Percentiles rank a stretch among this genome's conserved stretches.
Conservation (phyloP, 441 rosid genomes). For the Erysimum cheiri region DNA sequence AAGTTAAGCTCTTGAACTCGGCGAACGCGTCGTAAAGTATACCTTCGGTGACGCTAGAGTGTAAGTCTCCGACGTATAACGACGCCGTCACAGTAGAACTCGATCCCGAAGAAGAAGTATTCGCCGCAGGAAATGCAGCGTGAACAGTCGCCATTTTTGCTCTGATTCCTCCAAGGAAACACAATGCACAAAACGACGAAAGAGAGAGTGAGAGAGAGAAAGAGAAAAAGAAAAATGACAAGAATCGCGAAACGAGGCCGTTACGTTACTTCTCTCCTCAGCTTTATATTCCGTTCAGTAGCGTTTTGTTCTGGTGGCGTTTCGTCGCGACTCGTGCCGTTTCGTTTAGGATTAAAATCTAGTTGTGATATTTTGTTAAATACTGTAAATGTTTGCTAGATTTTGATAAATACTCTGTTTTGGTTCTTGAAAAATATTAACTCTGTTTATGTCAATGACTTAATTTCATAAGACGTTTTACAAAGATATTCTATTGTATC, state of each 20-base stretch:
- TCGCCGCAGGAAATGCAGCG: conserved; percentile 45
- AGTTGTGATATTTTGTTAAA: too few species aligned
- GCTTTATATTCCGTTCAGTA: conserved; percentile 21
- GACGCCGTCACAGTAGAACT: conserved; percentile 46
- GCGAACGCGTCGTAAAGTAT: conserved; percentile 59
- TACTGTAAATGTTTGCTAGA: too few species aligned
- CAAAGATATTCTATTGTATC: too few species aligned
- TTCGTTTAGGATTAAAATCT: conserved; percentile 1
- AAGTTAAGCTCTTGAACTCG: conserved; percentile 62
- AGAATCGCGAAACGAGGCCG: conserved; percentile 1
- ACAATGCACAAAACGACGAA: conserved; percentile 27
- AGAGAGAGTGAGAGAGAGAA: background rate
- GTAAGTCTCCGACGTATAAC: conserved; percentile 80
- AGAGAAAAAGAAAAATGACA: background rate
- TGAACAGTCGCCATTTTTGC: conserved; percentile 48
- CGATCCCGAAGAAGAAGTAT: conserved; percentile 37
- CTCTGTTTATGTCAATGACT: too few species aligned
- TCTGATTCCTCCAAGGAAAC: conserved; percentile 13
- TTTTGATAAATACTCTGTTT: too few species aligned
- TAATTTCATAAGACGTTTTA: too few species aligned
- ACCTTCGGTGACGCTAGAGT: conserved; percentile 60
- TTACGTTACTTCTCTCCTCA: conserved; percentile 2
- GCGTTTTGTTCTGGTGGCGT: conserved; percentile 23
- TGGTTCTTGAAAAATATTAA: too few species aligned
- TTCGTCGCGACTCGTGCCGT: conserved; percentile 37